Evolutionary conservation across 2,329 filamentous ascomycete species (phyloP), one percentile per base, ranked within the genome.

Genomic region (Nectriaceae sp.): DNA sequence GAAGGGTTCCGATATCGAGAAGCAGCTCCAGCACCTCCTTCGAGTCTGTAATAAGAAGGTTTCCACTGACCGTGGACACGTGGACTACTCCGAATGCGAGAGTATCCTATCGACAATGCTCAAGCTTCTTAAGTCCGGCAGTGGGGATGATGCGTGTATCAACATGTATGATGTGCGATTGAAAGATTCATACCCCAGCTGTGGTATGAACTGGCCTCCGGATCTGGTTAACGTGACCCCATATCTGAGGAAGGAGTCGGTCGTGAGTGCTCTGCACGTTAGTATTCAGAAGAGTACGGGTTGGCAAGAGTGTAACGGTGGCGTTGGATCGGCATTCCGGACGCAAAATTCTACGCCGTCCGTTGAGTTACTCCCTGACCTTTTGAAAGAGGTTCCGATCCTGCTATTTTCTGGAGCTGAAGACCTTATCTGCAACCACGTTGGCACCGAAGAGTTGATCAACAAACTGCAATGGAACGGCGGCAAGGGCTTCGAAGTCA

Each of bases 101-200:
- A 65, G 70, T 4, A 85, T 99, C 41, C 77, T 99, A 57, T 79
- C 85, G 47, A 75, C 84, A 10, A 82, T 97, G 42, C 79, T 97
- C 4, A 72, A 78, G 22, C 68, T 84, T 40, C 92, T 89, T 2
- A 77, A 80, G 44, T 74, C 65, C 11, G 75, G 76, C 18, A 69
- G 79, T 47, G 76, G 78, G 42, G 68, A 80, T 36, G 71, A 79
- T 40, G 71, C 79, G 41, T 99, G 95, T 69, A 69, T 85, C 67
- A 99, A 99, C 73, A 97, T 97, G 90, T 99, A 99, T 70, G 94
- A 99, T 68, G 81, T 97, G 44, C 89, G 93, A 40, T 79, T 97
- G 40, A 85, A 78, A 55, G 94, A 99, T 69, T 75, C 74, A 5
- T 90, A 83, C 68, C 88, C 89, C 4, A 87, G 86, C 54, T 99